Conservation (phyloP, 345 rosid species). For the Mercurialis annua region DNA sequence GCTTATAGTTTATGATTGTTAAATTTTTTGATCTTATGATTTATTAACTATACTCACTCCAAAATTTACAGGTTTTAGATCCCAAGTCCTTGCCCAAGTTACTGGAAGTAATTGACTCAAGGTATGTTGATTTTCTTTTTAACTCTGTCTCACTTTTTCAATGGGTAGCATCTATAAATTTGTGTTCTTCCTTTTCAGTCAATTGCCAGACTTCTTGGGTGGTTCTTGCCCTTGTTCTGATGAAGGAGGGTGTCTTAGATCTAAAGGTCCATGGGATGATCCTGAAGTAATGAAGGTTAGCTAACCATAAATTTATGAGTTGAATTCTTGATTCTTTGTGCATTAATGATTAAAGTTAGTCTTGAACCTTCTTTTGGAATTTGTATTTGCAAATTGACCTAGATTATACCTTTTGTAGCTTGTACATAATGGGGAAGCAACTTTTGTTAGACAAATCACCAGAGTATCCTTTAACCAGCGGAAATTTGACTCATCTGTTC, state of each 20-base stretch:
- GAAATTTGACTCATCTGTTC: conserved; percentile 44
- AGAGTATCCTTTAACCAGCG: conserved; percentile 47
- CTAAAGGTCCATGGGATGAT: conserved; percentile 98
- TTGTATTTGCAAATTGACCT: conserved; percentile 22
- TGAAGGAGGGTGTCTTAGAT: conserved; percentile 88
- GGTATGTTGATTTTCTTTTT: conserved; percentile 42
- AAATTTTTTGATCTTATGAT: conserved; percentile 9
- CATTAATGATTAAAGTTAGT: conserved; percentile 13
- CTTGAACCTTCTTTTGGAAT: conserved; percentile 19
- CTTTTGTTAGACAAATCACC: conserved; percentile 55
- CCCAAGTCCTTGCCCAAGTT: conserved; percentile 65
- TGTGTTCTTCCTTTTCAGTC: conserved; percentile 43
- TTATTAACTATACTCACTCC: conserved; percentile 15
- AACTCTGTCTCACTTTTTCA: conserved; percentile 1
- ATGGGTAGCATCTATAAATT: neutral
- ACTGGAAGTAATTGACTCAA: conserved; percentile 73
- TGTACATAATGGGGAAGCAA: conserved; percentile 56
- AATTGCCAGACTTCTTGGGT: conserved; percentile 92
- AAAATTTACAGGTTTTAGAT: conserved; percentile 70
- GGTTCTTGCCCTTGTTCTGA: conserved; percentile 81
- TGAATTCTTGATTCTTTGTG: conserved; percentile 6
- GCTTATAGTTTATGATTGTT: conserved; percentile 16
- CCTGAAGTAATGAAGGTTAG: conserved; percentile 84
- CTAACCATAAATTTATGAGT: neutral
- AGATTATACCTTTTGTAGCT: conserved; percentile 41